phyloP scores from a whole-genome alignment of 2,329 filamentous ascomycete species.

The Aspergillus awamori region DNA sequence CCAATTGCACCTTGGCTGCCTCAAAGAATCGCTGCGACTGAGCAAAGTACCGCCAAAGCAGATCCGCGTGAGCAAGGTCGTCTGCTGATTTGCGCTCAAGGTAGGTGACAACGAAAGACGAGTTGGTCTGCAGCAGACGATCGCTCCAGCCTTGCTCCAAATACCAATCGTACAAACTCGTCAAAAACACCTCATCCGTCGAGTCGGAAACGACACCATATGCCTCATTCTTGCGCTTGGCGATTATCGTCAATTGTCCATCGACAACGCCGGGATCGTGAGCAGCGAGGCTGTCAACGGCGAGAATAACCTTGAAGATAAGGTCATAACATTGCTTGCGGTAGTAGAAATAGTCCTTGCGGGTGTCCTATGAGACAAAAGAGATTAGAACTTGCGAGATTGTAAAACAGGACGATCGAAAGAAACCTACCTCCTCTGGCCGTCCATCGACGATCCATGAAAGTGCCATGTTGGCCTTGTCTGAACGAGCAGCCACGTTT shows the following conservation, averaged over 20 bases:
- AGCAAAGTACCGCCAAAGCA: conserved; percentile 90
- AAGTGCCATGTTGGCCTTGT: conserved; percentile 82
- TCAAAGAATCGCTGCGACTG: conserved; percentile 82
- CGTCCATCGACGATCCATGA: conserved; percentile 85
- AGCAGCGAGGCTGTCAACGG: conserved; percentile 72
- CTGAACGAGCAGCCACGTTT: conserved; percentile 78
- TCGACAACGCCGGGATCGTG: conserved; percentile 74
- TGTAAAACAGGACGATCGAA: neutral
- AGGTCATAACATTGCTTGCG: conserved; percentile 82
- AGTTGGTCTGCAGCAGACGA: conserved; percentile 80
- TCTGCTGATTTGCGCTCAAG: conserved; percentile 74
- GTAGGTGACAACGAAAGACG: conserved; percentile 83
- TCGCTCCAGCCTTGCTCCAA: conserved; percentile 81
- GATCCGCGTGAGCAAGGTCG: conserved; percentile 77
- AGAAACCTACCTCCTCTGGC: conserved; percentile 56
- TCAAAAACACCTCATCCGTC: conserved; percentile 91
- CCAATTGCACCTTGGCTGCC: conserved; percentile 81
- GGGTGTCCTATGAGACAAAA: conserved; percentile 59
- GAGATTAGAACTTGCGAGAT: conserved; percentile 15
- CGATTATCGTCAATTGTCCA: conserved; percentile 73
- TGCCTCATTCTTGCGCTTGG: conserved; percentile 81
- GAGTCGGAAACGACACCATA: conserved; percentile 88
- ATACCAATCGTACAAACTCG: conserved; percentile 98
- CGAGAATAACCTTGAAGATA: conserved; percentile 78
- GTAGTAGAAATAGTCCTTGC: conserved; percentile 67